phyloP scores from a whole-genome alignment of 2,329 filamentous ascomycete genomes.

The Phyllosticta citrichinensis region DNA sequence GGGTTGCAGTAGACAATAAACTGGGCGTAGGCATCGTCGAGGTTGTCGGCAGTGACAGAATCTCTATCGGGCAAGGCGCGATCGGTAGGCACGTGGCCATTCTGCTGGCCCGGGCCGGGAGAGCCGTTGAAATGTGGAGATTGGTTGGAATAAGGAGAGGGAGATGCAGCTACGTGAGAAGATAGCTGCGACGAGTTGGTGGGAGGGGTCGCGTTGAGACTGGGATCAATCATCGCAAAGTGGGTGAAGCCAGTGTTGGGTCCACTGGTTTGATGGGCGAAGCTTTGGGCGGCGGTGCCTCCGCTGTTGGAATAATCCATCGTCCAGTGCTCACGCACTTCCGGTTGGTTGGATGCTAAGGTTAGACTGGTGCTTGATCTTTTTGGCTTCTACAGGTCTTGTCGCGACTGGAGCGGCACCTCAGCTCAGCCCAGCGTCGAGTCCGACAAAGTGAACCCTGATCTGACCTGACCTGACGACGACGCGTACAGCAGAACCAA shows the following conservation, averaged over 20 bases:
- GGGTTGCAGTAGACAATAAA: slow-evolving; percentile 93
- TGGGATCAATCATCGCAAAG: slow-evolving; percentile 18
- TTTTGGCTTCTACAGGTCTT: neutral
- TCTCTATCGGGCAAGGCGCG: slow-evolving; percentile 54
- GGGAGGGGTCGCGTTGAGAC: slow-evolving; percentile 26
- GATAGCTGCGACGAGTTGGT: slow-evolving; percentile 22
- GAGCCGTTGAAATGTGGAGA: slow-evolving; percentile 30
- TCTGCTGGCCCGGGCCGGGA: slow-evolving; percentile 24
- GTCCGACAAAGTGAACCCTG: too few relatives aligned
- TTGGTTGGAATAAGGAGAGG: slow-evolving; percentile 12
- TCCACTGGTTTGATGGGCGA: neutral
- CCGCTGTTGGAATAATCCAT: neutral
- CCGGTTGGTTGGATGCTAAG: neutral
- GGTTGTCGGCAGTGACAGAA: slow-evolving; percentile 53
- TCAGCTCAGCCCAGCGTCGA: neutral
- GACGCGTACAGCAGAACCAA: too few relatives aligned
- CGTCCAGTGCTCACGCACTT: neutral
- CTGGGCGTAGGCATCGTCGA: slow-evolving; percentile 71
- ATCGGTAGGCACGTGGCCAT: slow-evolving; percentile 33
- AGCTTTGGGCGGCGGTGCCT: neutral
- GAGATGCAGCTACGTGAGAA: neutral
- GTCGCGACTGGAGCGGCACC: neutral
- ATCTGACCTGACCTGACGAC: too few relatives aligned
- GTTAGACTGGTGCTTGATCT: neutral
- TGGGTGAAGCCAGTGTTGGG: neutral